Conservation (phyloP, 306 rosid genomes). For the Oemleria cerasiformis region DNA sequence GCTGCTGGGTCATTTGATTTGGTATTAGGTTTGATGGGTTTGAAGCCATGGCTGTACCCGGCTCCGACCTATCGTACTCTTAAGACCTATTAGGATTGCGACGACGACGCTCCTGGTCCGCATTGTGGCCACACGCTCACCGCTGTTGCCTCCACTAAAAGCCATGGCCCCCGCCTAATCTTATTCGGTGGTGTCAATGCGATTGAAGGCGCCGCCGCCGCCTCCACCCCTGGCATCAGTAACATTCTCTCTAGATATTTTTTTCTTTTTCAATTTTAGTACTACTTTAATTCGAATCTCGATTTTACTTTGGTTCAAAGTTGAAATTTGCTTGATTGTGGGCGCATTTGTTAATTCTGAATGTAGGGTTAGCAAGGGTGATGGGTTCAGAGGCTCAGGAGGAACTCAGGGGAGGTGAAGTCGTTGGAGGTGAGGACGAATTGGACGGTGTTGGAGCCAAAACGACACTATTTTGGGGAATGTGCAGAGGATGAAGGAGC, state of each 20-base stretch:
- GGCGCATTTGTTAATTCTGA: background rate
- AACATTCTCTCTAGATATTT: background rate
- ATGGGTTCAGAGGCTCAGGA: no score
- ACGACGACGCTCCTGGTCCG: slow-evolving; percentile 92
- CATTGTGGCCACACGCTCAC: slow-evolving; percentile 90
- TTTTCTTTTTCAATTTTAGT: background rate
- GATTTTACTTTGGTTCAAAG: background rate
- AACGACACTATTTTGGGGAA: no score
- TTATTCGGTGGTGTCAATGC: slow-evolving; percentile 96
- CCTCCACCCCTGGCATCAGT: slow-evolving; percentile 94
- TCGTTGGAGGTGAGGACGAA: no score
- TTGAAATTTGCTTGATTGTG: slow-evolving; percentile 1
- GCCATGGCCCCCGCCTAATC: slow-evolving; percentile 79
- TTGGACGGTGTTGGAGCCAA: no score
- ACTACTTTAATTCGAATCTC: background rate
- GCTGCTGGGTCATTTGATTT: background rate
- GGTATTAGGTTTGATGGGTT: slow-evolving; percentile 48
- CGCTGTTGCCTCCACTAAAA: slow-evolving; percentile 78
- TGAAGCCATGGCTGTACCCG: slow-evolving; percentile 88
- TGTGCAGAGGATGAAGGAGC: no score
- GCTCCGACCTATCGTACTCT: slow-evolving; percentile 75
- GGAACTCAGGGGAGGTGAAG: no score
- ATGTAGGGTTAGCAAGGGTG: slow-evolving; percentile 74
- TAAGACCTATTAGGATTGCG: slow-evolving; percentile 75
- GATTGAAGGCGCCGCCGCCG: slow-evolving; percentile 78